Evolutionary conservation across 2,329 filamentous ascomycete genomes (phyloP).

Genomic region (Paramyrothecium roridum): DNA sequence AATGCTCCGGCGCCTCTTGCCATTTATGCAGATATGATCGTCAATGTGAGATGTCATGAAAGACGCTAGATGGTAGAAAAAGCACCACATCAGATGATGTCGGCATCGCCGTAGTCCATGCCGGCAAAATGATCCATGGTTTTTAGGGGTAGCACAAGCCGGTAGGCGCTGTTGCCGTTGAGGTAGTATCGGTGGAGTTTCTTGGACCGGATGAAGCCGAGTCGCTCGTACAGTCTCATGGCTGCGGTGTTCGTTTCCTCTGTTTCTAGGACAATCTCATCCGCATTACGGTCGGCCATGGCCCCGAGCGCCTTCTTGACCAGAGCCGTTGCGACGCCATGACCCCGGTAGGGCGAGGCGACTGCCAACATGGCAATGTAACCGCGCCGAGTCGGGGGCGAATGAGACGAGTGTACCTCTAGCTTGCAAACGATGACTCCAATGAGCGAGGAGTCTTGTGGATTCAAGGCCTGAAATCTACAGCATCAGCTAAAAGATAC

Average conservation of each 20-base stretch:
- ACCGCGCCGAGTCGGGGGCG: constrained; percentile 69
- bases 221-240: constrained; percentile 86
- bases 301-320: constrained; percentile 89
- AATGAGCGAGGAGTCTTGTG: constrained; percentile 62
- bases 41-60: not conserved
- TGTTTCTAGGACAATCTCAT: constrained; percentile 94
- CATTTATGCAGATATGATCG: not conserved
- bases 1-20: not conserved
- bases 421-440: constrained; percentile 95
- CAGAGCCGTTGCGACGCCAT: constrained; percentile 82
- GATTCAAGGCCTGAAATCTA: constrained; percentile 51
- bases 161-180: constrained; percentile 92
- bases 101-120: constrained; percentile 30
- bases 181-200: constrained; percentile 92
- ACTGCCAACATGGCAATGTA: constrained; percentile 99
- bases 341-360: constrained; percentile 71
- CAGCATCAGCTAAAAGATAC: constrained; percentile 3
- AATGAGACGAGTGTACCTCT: constrained; percentile 82
- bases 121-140: constrained; percentile 37
- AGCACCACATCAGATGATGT: constrained; percentile 9
- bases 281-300: constrained; percentile 80
- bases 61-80: not conserved
- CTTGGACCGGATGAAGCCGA: constrained; percentile 91
- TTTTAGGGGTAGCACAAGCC: constrained; percentile 79
- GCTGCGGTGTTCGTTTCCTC: constrained; percentile 90